Conservation (phyloP, 2,329 filamentous ascomycete species). For the Penicillium sp. region DNA sequence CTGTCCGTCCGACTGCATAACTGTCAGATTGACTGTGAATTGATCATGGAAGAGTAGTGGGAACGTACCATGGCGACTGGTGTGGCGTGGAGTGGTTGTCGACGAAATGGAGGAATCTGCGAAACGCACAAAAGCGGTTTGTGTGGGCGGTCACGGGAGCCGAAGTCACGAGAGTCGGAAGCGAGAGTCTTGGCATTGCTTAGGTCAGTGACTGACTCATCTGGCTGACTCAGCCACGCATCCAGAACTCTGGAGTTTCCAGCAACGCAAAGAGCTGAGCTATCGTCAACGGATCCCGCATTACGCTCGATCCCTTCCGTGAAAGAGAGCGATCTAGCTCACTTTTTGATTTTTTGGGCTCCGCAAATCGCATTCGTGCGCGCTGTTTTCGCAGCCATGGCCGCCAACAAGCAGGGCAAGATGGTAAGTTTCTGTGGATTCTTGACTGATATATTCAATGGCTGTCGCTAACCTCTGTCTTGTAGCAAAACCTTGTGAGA, state of each 20-base stretch:
- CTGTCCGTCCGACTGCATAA: constrained; percentile 59
- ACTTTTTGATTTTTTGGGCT: constrained; percentile 28
- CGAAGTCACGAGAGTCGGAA: constrained; percentile 23
- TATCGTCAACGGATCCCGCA: constrained; percentile 17
- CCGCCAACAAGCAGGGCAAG: constrained; percentile 91
- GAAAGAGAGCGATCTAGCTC: constrained; percentile 19
- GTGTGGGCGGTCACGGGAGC: constrained; percentile 24
- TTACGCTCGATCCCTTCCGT: constrained; percentile 12
- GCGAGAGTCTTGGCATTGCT: constrained; percentile 27
- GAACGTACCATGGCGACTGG: constrained; percentile 47
- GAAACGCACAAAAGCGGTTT: constrained; percentile 33
- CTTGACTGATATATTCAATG: constrained; percentile 22
- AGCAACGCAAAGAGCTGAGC: constrained; percentile 14
- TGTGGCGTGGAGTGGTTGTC: constrained; percentile 38
- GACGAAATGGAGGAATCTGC: constrained; percentile 30
- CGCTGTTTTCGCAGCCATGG: constrained; percentile 44
- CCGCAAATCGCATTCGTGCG: constrained; percentile 45
- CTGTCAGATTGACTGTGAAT: constrained; percentile 18
- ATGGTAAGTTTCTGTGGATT: constrained; percentile 66
- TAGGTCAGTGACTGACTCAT: neutral
- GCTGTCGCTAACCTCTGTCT: constrained; percentile 48
- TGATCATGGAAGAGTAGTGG: constrained; percentile 8
- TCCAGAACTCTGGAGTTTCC: constrained; percentile 13
- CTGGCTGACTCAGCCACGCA: constrained; percentile 9
- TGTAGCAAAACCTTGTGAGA: constrained; percentile 61